Base-by-base conservation (phyloP, 1,284 basidiomycete genomes). In the Cystobasidium slooffiae region DNA sequence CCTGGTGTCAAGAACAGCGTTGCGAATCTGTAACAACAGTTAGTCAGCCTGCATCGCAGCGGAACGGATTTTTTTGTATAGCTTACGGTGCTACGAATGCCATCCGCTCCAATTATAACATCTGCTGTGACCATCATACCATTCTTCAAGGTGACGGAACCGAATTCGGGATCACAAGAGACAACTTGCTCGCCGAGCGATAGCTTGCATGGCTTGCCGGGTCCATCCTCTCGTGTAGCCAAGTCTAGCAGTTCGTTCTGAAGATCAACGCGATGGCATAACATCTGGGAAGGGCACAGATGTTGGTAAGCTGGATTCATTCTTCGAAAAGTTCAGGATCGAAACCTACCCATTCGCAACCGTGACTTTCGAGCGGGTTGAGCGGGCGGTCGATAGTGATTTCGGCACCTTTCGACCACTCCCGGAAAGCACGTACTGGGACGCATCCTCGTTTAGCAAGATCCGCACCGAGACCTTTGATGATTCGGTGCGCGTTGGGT, bases 181-280 rank as follows among this genome's bases (percentile, higher is more conserved):
- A 20, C 39, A 16, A 64, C 62, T 18, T 20, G n/a, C 20, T 43
- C 37, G 41, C 62, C 62, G 37, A 49, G 22, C 6, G 18, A 16
- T 7, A 64, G 14, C 46, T 64, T 49, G 41, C n/a, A 18, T 12
- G 62, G 62, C 12, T 78, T 78, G 9, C 75, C 41, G 10, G 41
- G 18, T 18, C 31, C 16, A 24, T 77, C 75, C 4, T 75, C 66
- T 6, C 64, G 62, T 0, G 78, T 80, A 0, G 81, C 81, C 3
- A 79, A 58, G 4, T 75, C 61, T 5, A 70, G 53, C 9, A 82
- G 72, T 75, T 80, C 80, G 24, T 77, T 76, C 68, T 82, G 81
- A 10, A 82, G 75, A 51, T 80, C 80, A 9, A 79, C 78, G 22
- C 81, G 81, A 61, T 82, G 81, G 66, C 79, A 81, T 37, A 81